phyloP scores from a whole-genome alignment of 2,329 filamentous ascomycete species.

The Colletotrichum horii region DNA sequence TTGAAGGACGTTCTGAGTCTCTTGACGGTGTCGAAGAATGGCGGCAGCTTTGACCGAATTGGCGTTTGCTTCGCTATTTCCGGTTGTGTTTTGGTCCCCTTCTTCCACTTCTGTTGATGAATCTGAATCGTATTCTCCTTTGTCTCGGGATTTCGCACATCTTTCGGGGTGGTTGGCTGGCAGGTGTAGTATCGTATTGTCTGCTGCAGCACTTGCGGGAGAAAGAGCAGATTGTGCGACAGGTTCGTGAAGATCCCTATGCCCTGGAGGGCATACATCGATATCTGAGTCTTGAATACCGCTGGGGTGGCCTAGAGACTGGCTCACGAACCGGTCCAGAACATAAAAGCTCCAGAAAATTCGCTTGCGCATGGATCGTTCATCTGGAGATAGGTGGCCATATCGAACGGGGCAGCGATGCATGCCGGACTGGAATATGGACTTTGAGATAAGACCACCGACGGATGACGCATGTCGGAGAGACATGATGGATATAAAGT shows the following conservation, averaged over 20 bases:
- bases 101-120: not conserved
- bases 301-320: constrained; percentile 39
- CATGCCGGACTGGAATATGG: constrained; percentile 53
- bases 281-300: constrained; percentile 40
- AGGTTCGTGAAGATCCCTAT: constrained; percentile 29
- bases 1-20: constrained; percentile 5
- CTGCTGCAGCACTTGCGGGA: not conserved
- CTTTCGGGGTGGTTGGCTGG: constrained; percentile 9
- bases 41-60: not conserved
- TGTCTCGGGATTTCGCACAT: not conserved
- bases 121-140: not conserved
- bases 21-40: not conserved
- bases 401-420: constrained; percentile 58
- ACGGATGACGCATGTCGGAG: constrained; percentile 53
- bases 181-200: constrained; percentile 1
- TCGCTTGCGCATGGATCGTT: constrained; percentile 40
- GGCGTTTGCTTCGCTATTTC: not conserved
- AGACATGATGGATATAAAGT: constrained; percentile 52
- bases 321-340: constrained; percentile 39
- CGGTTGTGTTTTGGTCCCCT: not conserved
- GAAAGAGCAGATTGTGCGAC: not conserved
- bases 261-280: constrained; percentile 39
- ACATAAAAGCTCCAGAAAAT: constrained; percentile 45
- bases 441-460: constrained; percentile 49
- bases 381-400: constrained; percentile 40